Percentiles rank a stretch among this genome's conserved stretches.
Conservation (phyloP, 2,329 filamentous ascomycete species). For the Stachybotrys echinatus region DNA sequence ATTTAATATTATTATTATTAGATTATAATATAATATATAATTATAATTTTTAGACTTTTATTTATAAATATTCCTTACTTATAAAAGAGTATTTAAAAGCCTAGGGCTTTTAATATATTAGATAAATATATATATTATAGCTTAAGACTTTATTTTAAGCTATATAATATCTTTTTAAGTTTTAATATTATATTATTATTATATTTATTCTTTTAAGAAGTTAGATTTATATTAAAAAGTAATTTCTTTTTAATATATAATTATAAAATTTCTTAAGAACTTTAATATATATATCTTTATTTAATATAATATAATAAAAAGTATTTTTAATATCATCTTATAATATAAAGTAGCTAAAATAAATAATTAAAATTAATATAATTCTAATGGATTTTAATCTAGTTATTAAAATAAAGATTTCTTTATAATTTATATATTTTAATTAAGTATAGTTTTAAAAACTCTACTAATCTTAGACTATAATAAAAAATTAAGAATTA, state of each 20-base stretch:
- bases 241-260: too few species aligned
- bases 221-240: neutral
- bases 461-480: constrained; percentile 8
- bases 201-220: neutral
- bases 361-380: constrained; percentile 10
- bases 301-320: too few species aligned
- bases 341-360: neutral
- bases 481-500: neutral
- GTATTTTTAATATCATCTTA: too few species aligned
- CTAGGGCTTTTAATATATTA: neutral
- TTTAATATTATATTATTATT: neutral
- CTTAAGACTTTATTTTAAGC: neutral
- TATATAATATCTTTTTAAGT: neutral
- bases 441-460: neutral
- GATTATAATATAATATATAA: neutral
- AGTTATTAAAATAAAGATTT: neutral
- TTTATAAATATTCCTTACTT: neutral
- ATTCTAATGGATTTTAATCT: constrained; percentile 4
- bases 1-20: too few species aligned
- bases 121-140: too few species aligned
- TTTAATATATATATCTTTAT: too few species aligned
- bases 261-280: too few species aligned
- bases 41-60: neutral
- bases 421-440: neutral
- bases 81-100: neutral